These are phyloP conservation scores for Talaromyces amestolkiae DNA, from an alignment of 2,329 filamentous ascomycete species.

Conservation along the genomic window DNA sequence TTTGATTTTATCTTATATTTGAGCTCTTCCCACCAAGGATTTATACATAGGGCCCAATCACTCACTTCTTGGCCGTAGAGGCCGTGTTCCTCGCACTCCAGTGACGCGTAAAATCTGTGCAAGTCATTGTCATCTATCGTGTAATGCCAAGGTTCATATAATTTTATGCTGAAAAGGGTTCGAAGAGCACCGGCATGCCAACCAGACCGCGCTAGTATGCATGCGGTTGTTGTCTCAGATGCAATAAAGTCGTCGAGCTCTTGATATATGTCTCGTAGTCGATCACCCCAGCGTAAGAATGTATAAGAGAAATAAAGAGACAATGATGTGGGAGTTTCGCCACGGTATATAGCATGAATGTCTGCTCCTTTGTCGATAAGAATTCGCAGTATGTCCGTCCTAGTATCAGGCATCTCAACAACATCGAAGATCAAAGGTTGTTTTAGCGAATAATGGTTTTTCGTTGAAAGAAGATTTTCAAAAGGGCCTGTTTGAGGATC, in stretches of 20 bases:
- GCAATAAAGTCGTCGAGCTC: not conserved
- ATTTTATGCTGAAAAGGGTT: not conserved
- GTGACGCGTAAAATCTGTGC: not conserved
- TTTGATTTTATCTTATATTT: conserved; percentile 2
- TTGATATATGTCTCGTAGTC: not conserved
- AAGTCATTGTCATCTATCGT: not conserved
- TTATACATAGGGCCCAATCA: not conserved
- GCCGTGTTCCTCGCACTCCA: too few relatives aligned
- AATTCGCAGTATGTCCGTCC: not conserved
- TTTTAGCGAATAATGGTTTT: too few relatives aligned
- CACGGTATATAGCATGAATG: not conserved
- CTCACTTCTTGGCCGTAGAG: too few relatives aligned
- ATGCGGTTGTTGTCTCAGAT: not conserved
- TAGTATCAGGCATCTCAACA: not conserved
- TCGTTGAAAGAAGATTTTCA: too few relatives aligned
- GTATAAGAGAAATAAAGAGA: not conserved
- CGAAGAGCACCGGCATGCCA: not conserved
- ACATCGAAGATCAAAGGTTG: not conserved
- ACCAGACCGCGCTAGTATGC: not conserved
- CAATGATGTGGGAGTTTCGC: conserved; percentile 2
- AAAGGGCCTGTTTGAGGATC: not conserved
- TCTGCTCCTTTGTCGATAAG: conserved; percentile 4
- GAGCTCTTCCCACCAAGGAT: conserved; percentile 14
- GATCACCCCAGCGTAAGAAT: conserved; percentile 1
- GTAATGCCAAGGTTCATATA: not conserved